Evolutionary conservation across 306 rosid genomes (phyloP).

Genomic region (Potentilla sterilis): DNA sequence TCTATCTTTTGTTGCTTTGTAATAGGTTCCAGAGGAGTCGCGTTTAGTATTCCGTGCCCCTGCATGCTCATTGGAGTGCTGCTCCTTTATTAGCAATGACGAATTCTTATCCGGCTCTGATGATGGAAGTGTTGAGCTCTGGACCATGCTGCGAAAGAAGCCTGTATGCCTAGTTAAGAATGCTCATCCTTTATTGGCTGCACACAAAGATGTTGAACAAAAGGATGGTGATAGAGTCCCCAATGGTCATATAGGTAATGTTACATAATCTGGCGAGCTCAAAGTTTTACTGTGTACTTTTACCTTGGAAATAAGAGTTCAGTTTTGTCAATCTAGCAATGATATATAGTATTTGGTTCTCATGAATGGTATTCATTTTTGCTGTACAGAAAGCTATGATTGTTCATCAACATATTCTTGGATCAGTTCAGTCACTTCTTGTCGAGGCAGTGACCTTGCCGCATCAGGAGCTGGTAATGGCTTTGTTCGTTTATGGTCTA

Average conservation of each 20-base stretch:
- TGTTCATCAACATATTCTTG: conserved; percentile 63
- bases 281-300: neutral
- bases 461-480: conserved; percentile 98
- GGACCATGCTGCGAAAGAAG: conserved; percentile 73
- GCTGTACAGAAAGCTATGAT: conserved; percentile 52
- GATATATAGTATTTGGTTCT: conserved; percentile 13
- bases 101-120: conserved; percentile 85
- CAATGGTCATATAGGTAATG: conserved; percentile 63
- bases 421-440: conserved; percentile 75
- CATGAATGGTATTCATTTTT: conserved; percentile 23
- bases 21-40: conserved; percentile 92
- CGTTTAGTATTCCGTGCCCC: conserved; percentile 89
- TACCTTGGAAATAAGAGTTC: neutral
- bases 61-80: conserved; percentile 80
- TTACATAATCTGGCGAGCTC: neutral
- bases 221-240: conserved; percentile 48
- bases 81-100: conserved; percentile 79
- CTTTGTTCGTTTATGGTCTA: conserved; percentile 68
- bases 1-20: conserved; percentile 8
- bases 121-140: conserved; percentile 87
- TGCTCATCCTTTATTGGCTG: conserved; percentile 59
- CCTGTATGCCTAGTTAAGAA: conserved; percentile 69
- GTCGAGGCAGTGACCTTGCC: conserved; percentile 86
- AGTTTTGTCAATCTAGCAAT: neutral
- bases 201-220: conserved; percentile 38